Conservation (phyloP, 2,329 filamentous ascomycete genomes). For the Verticillium albo-atrum region DNA sequence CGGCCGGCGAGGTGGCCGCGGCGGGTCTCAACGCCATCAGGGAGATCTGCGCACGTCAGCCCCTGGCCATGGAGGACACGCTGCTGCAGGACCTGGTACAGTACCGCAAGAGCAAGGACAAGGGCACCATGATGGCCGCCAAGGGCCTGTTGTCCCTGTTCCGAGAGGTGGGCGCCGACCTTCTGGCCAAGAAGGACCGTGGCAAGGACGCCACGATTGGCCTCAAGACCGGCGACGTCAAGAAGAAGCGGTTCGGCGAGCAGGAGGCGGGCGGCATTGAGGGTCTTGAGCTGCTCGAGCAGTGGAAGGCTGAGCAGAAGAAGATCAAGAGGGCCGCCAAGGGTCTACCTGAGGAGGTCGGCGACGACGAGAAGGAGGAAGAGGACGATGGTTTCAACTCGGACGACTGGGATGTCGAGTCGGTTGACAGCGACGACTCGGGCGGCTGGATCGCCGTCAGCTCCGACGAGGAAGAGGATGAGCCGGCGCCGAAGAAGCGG, state of each 20-base stretch:
- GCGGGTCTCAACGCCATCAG: slow-evolving; percentile 93
- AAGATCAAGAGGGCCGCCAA: slow-evolving; percentile 66
- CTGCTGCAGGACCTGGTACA: slow-evolving; percentile 93
- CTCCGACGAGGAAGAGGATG: slow-evolving; percentile 78
- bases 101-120: slow-evolving; percentile 96
- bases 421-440: slow-evolving; percentile 61
- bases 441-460: slow-evolving; percentile 93
- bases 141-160: slow-evolving; percentile 88
- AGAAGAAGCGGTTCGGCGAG: slow-evolving; percentile 78
- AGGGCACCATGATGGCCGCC: slow-evolving; percentile 98
- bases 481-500: slow-evolving; percentile 51
- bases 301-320: slow-evolving; percentile 90
- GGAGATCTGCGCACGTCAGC: slow-evolving; percentile 88
- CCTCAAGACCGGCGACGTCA: slow-evolving; percentile 68
- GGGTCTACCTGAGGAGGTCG: slow-evolving; percentile 60
- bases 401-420: slow-evolving; percentile 58
- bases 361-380: slow-evolving; percentile 55
- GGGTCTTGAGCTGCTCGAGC: slow-evolving; percentile 83
- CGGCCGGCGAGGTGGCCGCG: slow-evolving; percentile 83
- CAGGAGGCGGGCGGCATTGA: slow-evolving; percentile 78
- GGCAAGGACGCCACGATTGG: slow-evolving; percentile 88
- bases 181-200: slow-evolving; percentile 84
- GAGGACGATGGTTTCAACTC: slow-evolving; percentile 55
- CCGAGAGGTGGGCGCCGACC: slow-evolving; percentile 82
- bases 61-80: slow-evolving; percentile 93